Percentiles rank a stretch among this genome's conserved stretches.
phyloP scores from a whole-genome alignment of 495 filamentous ascomycete genomes.

The Xylaria sp. region DNA sequence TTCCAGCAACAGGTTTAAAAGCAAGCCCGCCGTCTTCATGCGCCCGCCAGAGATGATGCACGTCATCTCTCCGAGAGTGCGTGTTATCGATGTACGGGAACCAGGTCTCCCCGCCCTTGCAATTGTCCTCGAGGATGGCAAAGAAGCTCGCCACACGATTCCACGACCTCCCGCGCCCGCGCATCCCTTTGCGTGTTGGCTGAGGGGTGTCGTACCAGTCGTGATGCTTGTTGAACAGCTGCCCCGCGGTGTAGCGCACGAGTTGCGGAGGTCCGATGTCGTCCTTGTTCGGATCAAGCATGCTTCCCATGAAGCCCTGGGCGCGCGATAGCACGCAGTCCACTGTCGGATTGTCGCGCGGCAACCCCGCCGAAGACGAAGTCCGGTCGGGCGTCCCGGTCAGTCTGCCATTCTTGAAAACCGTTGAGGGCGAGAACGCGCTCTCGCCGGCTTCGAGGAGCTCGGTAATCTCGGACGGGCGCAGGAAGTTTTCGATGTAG shows the following conservation, averaged over 20 bases:
- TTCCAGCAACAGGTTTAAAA: constrained; percentile 57
- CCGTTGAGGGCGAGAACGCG: constrained; percentile 47
- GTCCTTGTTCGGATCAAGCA: constrained; percentile 51
- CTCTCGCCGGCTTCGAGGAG: constrained; percentile 49
- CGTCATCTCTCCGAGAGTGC: constrained; percentile 27
- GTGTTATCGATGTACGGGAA: constrained; percentile 47
- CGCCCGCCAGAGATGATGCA: constrained; percentile 45
- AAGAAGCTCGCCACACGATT: constrained; percentile 59
- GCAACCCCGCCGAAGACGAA: constrained; percentile 52
- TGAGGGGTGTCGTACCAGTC: constrained; percentile 55
- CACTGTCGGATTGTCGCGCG: constrained; percentile 50
- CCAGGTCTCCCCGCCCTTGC: constrained; percentile 55
- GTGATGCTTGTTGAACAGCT: constrained; percentile 55
- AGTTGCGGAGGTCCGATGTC: constrained; percentile 58
- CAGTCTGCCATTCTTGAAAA: constrained; percentile 47
- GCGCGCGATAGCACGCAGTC: constrained; percentile 51
- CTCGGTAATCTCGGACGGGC: constrained; percentile 43
- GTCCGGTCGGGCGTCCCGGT: constrained; percentile 49
- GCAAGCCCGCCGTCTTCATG: constrained; percentile 59
- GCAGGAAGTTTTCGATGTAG: constrained; percentile 53
- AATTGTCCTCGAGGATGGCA: constrained; percentile 51
- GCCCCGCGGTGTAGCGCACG: constrained; percentile 54
- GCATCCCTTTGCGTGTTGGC: constrained; percentile 37
- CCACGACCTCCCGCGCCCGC: constrained; percentile 39
- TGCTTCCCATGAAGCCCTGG: constrained; percentile 51